Conservation (phyloP, 139 green algal species). For the Chlorella sp. region DNA sequence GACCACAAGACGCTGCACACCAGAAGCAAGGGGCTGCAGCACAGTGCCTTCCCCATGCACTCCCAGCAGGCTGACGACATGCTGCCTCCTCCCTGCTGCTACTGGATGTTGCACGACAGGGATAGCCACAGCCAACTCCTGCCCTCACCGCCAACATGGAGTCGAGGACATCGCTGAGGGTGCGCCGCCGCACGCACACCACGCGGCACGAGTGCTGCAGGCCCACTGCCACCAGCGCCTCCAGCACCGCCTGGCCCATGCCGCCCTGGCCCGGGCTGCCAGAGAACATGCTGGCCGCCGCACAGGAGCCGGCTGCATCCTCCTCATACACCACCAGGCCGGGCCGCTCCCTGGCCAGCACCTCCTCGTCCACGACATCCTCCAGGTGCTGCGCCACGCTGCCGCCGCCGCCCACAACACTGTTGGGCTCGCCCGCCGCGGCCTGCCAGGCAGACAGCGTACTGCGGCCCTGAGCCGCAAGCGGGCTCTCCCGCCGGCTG, state of each 20-base stretch:
- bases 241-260: constrained; percentile 19
- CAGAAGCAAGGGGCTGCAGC: no score
- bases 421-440: not conserved
- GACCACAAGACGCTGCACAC: no score
- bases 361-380: constrained; percentile 72
- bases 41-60: no score
- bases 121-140: no score
- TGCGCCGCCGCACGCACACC: constrained; percentile 50
- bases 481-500: constrained; percentile 28
- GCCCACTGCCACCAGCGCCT: constrained; percentile 46
- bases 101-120: no score
- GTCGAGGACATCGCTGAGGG: constrained; percentile 84
- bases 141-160: constrained; percentile 72
- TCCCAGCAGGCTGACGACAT: no score
- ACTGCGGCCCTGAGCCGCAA: not conserved
- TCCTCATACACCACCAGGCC: constrained; percentile 73
- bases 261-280: not conserved
- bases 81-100: not conserved
- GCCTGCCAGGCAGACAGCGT: not conserved
- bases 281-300: not conserved
- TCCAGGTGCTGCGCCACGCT: constrained; percentile 36
- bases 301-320: constrained; percentile 9
- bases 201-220: constrained; percentile 41
- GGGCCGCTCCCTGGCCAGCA: constrained; percentile 67
- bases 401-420: not conserved